These are phyloP conservation scores for Plenodomus lindquistii DNA, from an alignment of 2,329 filamentous ascomycete genomes.

Conservation along the genomic window DNA sequence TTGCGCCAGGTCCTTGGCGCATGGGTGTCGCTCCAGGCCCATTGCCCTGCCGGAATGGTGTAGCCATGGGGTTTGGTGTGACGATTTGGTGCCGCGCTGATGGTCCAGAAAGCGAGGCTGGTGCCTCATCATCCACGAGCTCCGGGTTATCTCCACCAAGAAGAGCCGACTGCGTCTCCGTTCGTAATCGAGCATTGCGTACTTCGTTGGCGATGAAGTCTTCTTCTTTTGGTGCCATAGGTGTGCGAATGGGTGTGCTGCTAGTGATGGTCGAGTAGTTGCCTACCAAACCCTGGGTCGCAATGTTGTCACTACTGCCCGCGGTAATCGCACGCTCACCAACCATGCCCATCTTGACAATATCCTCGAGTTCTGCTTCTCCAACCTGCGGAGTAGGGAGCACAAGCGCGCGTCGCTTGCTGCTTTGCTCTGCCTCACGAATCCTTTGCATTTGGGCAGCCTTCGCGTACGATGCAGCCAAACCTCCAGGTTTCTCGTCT, in stretches of 20 bases:
- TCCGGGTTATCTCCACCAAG: conserved; percentile 93
- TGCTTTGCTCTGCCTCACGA: conserved; percentile 94
- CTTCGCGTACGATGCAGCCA: conserved; percentile 85
- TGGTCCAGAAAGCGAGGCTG: conserved; percentile 85
- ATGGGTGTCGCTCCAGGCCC: conserved; percentile 70
- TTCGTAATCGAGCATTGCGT: conserved; percentile 86
- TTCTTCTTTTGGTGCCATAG: conserved; percentile 86
- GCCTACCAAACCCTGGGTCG: conserved; percentile 82
- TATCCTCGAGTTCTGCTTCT: conserved; percentile 91
- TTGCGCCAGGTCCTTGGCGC: conserved; percentile 68
- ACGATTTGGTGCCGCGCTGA: conserved; percentile 78
- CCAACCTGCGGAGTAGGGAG: conserved; percentile 89
- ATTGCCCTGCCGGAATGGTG: conserved; percentile 70
- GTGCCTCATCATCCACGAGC: conserved; percentile 76
- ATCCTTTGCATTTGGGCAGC: conserved; percentile 94
- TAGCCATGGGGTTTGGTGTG: conserved; percentile 96
- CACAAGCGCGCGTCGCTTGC: conserved; percentile 81
- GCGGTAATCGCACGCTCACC: conserved; percentile 85
- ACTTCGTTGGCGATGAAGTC: conserved; percentile 97
- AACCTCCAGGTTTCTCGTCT: conserved; percentile 75
- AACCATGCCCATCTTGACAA: conserved; percentile 97
- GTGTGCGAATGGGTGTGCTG: conserved; percentile 86
- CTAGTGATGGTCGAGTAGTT: conserved; percentile 83
- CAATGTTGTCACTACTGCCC: conserved; percentile 77
- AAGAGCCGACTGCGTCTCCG: conserved; percentile 89